Percentiles rank a stretch among this genome's conserved stretches.
phyloP scores from a whole-genome alignment of 768 basidiomycete genomes.

The Vararia minispora region DNA sequence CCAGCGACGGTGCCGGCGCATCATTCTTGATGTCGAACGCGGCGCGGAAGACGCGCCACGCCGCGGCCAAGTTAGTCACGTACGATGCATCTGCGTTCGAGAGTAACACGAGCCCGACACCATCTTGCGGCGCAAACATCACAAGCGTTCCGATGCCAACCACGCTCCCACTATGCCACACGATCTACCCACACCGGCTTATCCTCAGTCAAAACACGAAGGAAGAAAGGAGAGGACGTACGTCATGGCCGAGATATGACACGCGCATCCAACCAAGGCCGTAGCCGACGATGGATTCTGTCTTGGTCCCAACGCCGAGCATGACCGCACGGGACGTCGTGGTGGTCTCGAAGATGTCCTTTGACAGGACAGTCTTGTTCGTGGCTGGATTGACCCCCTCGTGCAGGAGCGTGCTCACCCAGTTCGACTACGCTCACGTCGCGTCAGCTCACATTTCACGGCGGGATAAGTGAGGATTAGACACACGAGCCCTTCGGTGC shows the following conservation, averaged over 20 bases:
- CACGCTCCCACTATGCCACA: constrained; percentile 23
- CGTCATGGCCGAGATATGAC: constrained; percentile 31
- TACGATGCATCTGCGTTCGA: constrained; percentile 14
- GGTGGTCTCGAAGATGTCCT: constrained; percentile 17
- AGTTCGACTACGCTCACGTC: constrained; percentile 23
- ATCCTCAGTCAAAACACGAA: background rate
- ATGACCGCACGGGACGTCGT: constrained; percentile 23
- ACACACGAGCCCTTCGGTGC: constrained; percentile 30
- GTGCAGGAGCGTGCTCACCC: constrained; percentile 27
- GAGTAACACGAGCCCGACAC: constrained; percentile 22
- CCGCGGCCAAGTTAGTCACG: background rate
- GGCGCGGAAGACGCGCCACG: background rate
- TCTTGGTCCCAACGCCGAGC: constrained; percentile 2
- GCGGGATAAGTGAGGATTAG: background rate
- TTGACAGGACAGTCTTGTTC: constrained; percentile 24
- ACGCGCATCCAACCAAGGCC: constrained; percentile 31
- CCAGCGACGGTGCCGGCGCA: no score
- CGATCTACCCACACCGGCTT: constrained; percentile 16
- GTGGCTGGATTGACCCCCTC: constrained; percentile 21
- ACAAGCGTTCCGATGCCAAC: constrained; percentile 24
- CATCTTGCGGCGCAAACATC: constrained; percentile 24
- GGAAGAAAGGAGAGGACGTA: constrained; percentile 11
- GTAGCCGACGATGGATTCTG: constrained; percentile 25
- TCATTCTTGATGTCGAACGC: background rate
- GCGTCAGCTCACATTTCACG: background rate